A percentile compares a stretch with the other conserved stretches of the same genome.
Conservation (phyloP, 106 monocot species). For the Acanthochlamys bracteata region DNA sequence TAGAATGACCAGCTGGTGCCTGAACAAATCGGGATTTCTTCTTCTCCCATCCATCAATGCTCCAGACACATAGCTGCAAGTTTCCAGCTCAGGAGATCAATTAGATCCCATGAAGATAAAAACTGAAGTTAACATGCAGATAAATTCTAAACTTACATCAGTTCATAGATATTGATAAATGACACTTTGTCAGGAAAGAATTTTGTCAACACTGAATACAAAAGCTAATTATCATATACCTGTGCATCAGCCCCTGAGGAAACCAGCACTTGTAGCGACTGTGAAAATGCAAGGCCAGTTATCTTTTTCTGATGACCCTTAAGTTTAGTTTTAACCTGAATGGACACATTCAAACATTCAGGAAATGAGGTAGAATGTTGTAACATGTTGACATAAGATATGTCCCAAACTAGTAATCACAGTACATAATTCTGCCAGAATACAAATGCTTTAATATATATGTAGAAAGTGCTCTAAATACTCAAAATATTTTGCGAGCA, state of each 20-base stretch:
- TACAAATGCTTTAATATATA: not conserved
- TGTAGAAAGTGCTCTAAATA: conserved; percentile 7
- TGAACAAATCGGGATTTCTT: conserved; percentile 80
- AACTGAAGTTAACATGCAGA: too few species aligned
- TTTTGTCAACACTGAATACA: too few species aligned
- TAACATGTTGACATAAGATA: too few species aligned
- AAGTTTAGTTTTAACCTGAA: conserved; percentile 86
- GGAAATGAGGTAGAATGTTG: not conserved
- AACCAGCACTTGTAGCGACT: conserved; percentile 73
- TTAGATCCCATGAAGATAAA: not conserved
- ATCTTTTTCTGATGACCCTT: conserved; percentile 83
- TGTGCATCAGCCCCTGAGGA: conserved; percentile 97
- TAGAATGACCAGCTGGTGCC: conserved; percentile 44
- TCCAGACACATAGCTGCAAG: conserved; percentile 90
- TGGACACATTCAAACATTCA: not conserved
- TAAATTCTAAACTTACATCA: too few species aligned
- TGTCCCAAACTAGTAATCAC: not conserved
- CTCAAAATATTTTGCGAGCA: not conserved
- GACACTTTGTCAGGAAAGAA: too few species aligned
- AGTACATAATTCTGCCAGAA: not conserved
- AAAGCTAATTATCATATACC: conserved; percentile 21
- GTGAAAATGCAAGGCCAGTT: conserved; percentile 91
- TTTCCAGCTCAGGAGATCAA: not conserved
- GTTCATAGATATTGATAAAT: too few species aligned
- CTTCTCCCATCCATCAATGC: conserved; percentile 99